Evolutionary conservation across 2,329 filamentous ascomycete genomes (phyloP), one percentile per base, ranked within the genome.

Genomic region (Ceratocystis variospora): DNA sequence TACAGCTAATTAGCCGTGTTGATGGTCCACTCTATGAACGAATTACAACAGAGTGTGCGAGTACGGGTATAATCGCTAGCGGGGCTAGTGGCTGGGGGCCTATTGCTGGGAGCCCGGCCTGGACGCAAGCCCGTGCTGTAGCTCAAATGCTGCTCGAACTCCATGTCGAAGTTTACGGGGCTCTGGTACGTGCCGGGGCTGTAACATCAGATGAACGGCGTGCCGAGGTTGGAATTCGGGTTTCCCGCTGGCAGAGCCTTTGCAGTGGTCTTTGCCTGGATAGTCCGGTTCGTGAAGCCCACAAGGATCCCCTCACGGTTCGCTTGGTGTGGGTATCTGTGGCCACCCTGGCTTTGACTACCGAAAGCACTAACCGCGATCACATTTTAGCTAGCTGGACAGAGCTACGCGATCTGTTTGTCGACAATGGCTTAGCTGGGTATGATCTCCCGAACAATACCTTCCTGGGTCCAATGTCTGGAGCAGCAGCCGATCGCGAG

Each of bases 401-500:
- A 48, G 83, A 81, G 45, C 73, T 85, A 17, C 79, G 81, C 17
- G 81, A 83, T 67, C 77, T 79, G 22, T 74, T 85, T 28, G 71
- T 73, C 3, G 74, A 77, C 1, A 76, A 76, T 44, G 72, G 75
- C 1, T 71, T 76, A 0, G 70, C 76, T 2, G 76, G 79, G 0
- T 82, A 89, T 12, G 78, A 80, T 44, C 78, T 97, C 0, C 83
- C 87, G 3, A 97, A 99, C 74, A 97, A 96, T 72, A 83, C 85
- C 1, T 83, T 92, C 22, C 96, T 99, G 86, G 85, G 90, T 0
- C 89, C 94, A 69, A 83, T 99, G 62, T 96, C 93, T 0, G 77
- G 85, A 1, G 81, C 83, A n/a, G 89, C 90, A 0, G 87, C 94
- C 6, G 92, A 97, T 69, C 86, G 90, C 65, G 93, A 99, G 73